Evolutionary conservation across 805 yeast genomes (phyloP).

Genomic region (Komagataella mondaviorum): DNA sequence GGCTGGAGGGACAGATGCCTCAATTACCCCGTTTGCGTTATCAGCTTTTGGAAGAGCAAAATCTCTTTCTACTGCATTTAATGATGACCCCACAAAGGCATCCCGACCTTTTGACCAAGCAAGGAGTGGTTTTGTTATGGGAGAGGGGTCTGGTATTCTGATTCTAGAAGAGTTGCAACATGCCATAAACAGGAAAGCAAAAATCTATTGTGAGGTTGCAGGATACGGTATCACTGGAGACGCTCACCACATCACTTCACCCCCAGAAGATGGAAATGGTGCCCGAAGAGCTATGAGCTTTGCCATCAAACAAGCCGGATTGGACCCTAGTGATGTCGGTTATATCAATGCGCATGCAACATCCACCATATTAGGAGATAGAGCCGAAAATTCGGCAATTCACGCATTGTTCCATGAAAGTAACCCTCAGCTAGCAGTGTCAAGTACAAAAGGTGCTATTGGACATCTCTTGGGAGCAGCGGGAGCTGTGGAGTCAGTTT

Average conservation of each 20-base stretch:
- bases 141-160: conserved; percentile 86
- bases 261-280: conserved; percentile 70
- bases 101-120: conserved; percentile 78
- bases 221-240: conserved; percentile 93
- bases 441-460: conserved; percentile 83
- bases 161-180: conserved; percentile 68
- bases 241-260: conserved; percentile 88
- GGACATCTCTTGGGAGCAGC: conserved; percentile 96
- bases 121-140: conserved; percentile 79
- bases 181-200: conserved; percentile 46
- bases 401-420: conserved; percentile 29
- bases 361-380: conserved; percentile 79
- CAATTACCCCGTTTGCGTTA: conserved; percentile 73
- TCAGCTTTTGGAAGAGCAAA: conserved; percentile 89
- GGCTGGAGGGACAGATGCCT: conserved; percentile 90
- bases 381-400: conserved; percentile 76
- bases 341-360: conserved; percentile 97
- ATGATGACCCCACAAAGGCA: conserved; percentile 48
- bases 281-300: conserved; percentile 71
- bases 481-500: conserved; percentile 85
- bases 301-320: conserved; percentile 45
- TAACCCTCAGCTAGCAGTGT: conserved; percentile 32
- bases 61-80: conserved; percentile 52
- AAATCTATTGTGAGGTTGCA: conserved; percentile 64
- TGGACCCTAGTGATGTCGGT: conserved; percentile 37